Evolutionary conservation across 192 early-diverging fungal species (phyloP).

Genomic region (Coemansia sp.): DNA sequence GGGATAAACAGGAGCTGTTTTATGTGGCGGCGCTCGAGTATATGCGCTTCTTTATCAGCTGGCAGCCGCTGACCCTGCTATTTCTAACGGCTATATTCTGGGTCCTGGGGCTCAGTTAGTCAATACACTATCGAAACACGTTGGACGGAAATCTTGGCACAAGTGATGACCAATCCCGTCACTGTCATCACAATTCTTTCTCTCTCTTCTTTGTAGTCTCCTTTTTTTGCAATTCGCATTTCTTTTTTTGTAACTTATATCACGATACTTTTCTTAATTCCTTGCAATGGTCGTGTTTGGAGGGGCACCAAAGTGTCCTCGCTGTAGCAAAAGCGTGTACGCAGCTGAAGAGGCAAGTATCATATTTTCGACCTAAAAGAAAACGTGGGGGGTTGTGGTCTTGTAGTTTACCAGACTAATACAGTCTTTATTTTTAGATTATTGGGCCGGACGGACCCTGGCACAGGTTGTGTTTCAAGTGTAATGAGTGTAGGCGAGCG

Average conservation of each 20-base stretch:
- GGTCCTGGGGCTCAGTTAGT: constrained; percentile 36
- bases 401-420: not conserved
- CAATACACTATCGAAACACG: constrained; percentile 1
- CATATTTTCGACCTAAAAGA: not conserved
- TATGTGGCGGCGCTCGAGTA: constrained; percentile 53
- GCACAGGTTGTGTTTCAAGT: constrained; percentile 50
- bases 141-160: not conserved
- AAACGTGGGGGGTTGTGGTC: too few species aligned
- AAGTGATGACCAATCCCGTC: not conserved
- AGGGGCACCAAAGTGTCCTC: constrained; percentile 51
- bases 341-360: constrained; percentile 49
- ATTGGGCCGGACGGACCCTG: constrained; percentile 51
- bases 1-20: constrained; percentile 55
- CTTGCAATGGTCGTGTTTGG: constrained; percentile 26
- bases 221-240: constrained; percentile 8
- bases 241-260: constrained; percentile 5
- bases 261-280: not conserved
- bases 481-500: constrained; percentile 30
- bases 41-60: constrained; percentile 54
- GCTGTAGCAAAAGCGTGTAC: constrained; percentile 53
- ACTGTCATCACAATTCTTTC: not conserved
- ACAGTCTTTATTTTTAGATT: constrained; percentile 18
- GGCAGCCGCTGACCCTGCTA: constrained; percentile 48
- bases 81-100: constrained; percentile 38
- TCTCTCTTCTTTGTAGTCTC: constrained; percentile 1